Percentiles rank a stretch among this genome's conserved stretches.
Evolutionary conservation across 768 basidiomycete species (phyloP).

Genomic region (Amanita phalloides): DNA sequence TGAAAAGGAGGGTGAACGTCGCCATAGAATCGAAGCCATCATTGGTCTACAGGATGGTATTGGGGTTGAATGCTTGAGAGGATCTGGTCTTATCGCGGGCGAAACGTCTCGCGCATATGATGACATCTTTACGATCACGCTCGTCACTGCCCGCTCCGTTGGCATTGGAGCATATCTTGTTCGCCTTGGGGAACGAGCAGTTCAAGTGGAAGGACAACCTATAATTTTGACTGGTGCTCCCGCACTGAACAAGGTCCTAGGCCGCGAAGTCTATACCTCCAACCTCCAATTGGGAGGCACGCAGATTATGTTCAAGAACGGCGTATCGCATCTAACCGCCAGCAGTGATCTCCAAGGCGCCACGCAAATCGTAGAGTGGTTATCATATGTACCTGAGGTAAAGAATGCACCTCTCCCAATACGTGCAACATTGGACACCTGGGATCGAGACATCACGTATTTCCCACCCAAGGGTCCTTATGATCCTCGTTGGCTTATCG

Average conservation of each 20-base stretch:
- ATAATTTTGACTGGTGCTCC: constrained; percentile 97
- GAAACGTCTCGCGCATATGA: constrained; percentile 98
- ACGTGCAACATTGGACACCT: constrained; percentile 58
- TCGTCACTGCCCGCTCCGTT: constrained; percentile 97
- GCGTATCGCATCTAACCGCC: constrained; percentile 93
- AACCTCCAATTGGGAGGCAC: constrained; percentile 98
- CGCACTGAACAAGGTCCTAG: constrained; percentile 97
- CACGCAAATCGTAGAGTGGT: constrained; percentile 86
- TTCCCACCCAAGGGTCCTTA: constrained; percentile 89
- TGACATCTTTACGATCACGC: constrained; percentile 98
- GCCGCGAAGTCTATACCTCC: constrained; percentile 97
- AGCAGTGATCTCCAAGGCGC: constrained; percentile 94
- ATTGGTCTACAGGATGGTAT: constrained; percentile 97
- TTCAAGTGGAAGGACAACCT: constrained; percentile 98
- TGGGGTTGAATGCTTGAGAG: constrained; percentile 91
- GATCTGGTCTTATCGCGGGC: constrained; percentile 96
- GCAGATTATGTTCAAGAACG: constrained; percentile 99
- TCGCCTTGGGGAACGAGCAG: constrained; percentile 92
- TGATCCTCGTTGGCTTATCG: constrained; percentile 97
- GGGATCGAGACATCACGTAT: constrained; percentile 92
- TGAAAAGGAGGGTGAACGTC: constrained; percentile 75
- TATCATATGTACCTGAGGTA: constrained; percentile 84
- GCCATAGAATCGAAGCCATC: constrained; percentile 92
- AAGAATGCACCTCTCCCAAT: constrained; percentile 77
- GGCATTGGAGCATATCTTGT: constrained; percentile 99